A percentile compares a stretch with the other conserved stretches of the same genome.
Conservation (phyloP, 2,329 filamentous ascomycete species). For the Fusarium coicis region DNA sequence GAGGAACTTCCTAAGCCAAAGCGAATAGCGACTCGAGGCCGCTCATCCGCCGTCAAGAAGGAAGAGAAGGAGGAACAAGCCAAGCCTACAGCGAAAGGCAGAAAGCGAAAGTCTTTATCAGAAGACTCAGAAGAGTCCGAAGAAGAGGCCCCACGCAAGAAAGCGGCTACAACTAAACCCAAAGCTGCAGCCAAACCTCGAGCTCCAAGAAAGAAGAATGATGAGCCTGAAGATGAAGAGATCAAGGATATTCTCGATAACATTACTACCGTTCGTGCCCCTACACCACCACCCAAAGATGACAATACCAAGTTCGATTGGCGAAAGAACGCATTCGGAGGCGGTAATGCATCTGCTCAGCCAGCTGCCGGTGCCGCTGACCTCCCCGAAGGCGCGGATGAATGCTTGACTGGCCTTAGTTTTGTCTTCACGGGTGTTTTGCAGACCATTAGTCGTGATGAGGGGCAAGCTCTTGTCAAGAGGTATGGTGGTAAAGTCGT, state of each 20-base stretch:
- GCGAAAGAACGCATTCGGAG: constrained; percentile 68
- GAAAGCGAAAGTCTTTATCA: constrained; percentile 69
- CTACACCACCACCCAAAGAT: constrained; percentile 81
- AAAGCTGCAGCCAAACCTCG: constrained; percentile 69
- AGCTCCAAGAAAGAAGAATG: constrained; percentile 72
- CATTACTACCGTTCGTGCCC: constrained; percentile 84
- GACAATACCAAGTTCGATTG: constrained; percentile 83
- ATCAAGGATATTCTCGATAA: constrained; percentile 84
- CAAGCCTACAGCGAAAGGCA: constrained; percentile 52
- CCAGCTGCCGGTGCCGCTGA: constrained; percentile 74
- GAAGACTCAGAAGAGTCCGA: constrained; percentile 66
- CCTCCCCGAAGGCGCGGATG: constrained; percentile 83
- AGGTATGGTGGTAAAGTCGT: constrained; percentile 94
- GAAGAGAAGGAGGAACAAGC: constrained; percentile 34
- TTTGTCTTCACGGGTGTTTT: constrained; percentile 97
- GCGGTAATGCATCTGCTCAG: constrained; percentile 68
- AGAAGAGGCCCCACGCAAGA: constrained; percentile 70
- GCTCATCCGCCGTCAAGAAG: constrained; percentile 34
- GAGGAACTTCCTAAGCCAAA: constrained; percentile 71
- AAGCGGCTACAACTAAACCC: constrained; percentile 67
- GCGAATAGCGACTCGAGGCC: constrained; percentile 60
- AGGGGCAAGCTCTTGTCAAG: constrained; percentile 88
- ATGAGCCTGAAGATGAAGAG: constrained; percentile 75
- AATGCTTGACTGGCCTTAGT: constrained; percentile 87
- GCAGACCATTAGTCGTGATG: constrained; percentile 82